Base-by-base conservation (phyloP, 352 stramenopile genomes). In the Phytophthora citricola region DNA sequence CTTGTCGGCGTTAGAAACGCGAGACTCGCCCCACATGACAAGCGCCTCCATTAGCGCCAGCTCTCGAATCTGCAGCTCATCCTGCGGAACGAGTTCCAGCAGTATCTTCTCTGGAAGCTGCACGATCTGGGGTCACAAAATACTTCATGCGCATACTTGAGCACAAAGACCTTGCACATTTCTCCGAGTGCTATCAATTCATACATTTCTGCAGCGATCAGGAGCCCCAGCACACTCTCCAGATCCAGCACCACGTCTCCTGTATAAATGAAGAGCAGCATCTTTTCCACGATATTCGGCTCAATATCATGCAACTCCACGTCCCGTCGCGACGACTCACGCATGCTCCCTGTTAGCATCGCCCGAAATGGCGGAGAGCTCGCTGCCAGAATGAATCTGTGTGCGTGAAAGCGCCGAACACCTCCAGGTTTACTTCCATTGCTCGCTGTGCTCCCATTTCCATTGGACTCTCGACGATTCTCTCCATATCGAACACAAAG, bases 1-100 rank as follows among this genome's bases (percentile, higher is more conserved):
- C 4, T 77, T 74, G 10, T 86, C 67, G 10, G 75, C 72, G 24
- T 78, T 77, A 2, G 72, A 69, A 0, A 90, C 74, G n/a, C 86
- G 82, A 24, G 88, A 78, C 54, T 93, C 79, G 8, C 85, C 88
- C 88, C 86, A 96, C 63, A 82, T 79, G 17, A 94, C 81, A 4
- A 96, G 58, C 12, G 88, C 86, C 38, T 94, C 86, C 66, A 96
- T 82, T 15, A 96, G 66, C 17, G 82, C 73, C 17, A 92, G 67
- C 51, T 96, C 86, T 39, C 87, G 87, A 41, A 96, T 93, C 68
- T 95, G 88, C 27, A 94, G 61, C n/a, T 96, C 81, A 55, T 96
- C 83, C 48, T 91, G 67, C 39, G 89, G 79, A 29, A 94, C 81
- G 29, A 95, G 75, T 76, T 95, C 88, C 3, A 93, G 69, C 29